phyloP scores from a whole-genome alignment of 805 yeast genomes.

The Blastobotrys peoriensis region DNA sequence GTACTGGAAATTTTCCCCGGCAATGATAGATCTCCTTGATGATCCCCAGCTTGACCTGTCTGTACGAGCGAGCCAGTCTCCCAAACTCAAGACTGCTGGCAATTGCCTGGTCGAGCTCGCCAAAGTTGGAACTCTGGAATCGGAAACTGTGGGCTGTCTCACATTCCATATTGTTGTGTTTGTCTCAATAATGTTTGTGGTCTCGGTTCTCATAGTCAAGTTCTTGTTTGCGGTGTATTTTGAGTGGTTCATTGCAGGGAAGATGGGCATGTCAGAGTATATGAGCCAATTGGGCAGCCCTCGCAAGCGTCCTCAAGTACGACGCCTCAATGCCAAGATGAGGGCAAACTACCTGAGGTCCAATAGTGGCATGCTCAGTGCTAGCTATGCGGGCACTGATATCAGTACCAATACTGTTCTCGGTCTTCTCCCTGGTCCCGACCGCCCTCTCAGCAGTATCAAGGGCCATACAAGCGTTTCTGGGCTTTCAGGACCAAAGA shows the following conservation, averaged over 20 bases:
- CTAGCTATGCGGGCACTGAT: neutral
- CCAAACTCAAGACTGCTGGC: slow-evolving; percentile 41
- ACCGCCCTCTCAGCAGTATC: neutral
- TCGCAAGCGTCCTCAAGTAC: neutral
- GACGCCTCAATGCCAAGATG: neutral
- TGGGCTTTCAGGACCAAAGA: too few relatives aligned
- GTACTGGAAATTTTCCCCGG: slow-evolving; percentile 56
- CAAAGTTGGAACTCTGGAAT: slow-evolving; percentile 61
- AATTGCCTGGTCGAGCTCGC: slow-evolving; percentile 70
- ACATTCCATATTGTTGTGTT: slow-evolving; percentile 66
- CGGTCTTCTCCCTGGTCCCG: neutral
- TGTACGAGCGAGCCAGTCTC: neutral
- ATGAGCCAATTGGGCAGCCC: neutral
- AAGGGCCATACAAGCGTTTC: neutral
- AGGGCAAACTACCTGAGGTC: too few relatives aligned
- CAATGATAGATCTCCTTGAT: slow-evolving; percentile 53
- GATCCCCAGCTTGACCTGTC: slow-evolving; percentile 20
- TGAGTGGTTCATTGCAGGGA: slow-evolving; percentile 59
- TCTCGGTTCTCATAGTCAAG: slow-evolving; percentile 61
- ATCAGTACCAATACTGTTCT: neutral
- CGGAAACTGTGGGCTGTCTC: slow-evolving; percentile 77
- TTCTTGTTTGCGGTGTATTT: slow-evolving; percentile 75
- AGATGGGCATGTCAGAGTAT: slow-evolving; percentile 7
- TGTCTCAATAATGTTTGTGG: slow-evolving; percentile 63
- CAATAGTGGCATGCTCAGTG: neutral